phyloP scores from a whole-genome alignment of 192 early-diverging fungal species.

The Coemansia sp. region DNA sequence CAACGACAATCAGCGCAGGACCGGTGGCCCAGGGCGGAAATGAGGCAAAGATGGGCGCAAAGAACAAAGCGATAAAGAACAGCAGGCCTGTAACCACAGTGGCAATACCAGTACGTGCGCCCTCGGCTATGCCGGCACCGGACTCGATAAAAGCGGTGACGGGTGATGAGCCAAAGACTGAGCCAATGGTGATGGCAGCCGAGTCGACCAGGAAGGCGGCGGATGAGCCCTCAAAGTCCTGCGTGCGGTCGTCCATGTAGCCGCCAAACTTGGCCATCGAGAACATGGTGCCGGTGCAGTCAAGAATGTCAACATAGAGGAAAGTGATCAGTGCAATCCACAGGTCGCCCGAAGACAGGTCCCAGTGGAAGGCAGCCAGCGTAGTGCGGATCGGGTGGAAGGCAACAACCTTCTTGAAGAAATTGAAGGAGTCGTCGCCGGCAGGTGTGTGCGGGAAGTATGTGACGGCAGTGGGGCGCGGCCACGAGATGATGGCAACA shows the following conservation, averaged over 20 bases:
- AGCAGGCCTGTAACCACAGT: conserved; percentile 65
- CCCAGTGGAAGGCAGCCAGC: conserved; percentile 65
- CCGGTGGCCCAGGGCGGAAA: conserved; percentile 87
- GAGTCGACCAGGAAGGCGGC: conserved; percentile 77
- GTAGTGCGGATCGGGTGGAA: conserved; percentile 66
- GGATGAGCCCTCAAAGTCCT: conserved; percentile 77
- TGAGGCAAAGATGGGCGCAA: conserved; percentile 80
- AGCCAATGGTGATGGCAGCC: conserved; percentile 64
- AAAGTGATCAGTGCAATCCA: conserved; percentile 86
- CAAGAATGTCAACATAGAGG: conserved; percentile 84
- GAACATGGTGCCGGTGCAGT: conserved; percentile 84
- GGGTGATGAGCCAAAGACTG: conserved; percentile 72
- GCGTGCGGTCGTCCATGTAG: conserved; percentile 68
- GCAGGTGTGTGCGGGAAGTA: conserved; percentile 71
- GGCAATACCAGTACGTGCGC: conserved; percentile 76
- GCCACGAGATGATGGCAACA: conserved; percentile 73
- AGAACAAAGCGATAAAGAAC: conserved; percentile 80
- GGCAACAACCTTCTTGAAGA: conserved; percentile 69
- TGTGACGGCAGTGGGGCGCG: conserved; percentile 64
- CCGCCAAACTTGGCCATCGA: conserved; percentile 84
- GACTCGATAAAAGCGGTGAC: conserved; percentile 82
- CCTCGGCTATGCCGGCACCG: conserved; percentile 80
- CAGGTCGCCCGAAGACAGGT: conserved; percentile 59
- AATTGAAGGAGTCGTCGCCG: conserved; percentile 67
- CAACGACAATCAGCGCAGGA: conserved; percentile 77